Evolutionary conservation across 495 filamentous ascomycete genomes (phyloP).

Genomic region (Trichoderma orchidacearum): DNA sequence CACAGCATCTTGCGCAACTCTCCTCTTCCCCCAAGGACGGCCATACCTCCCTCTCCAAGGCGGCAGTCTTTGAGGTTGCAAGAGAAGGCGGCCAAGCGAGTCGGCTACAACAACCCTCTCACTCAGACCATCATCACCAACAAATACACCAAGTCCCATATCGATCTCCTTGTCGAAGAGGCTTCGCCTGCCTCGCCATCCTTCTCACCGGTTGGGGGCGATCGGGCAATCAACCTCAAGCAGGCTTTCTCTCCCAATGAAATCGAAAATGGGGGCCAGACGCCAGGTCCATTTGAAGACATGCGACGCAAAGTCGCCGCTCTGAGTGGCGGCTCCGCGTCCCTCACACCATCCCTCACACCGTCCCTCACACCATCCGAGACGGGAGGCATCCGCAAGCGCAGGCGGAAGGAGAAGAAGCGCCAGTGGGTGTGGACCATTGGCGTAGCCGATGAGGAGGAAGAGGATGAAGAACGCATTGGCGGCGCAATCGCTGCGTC

Average conservation of each 20-base stretch:
- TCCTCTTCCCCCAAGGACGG: constrained; percentile 38
- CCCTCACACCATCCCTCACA: constrained; percentile 14
- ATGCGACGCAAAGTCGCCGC: constrained; percentile 36
- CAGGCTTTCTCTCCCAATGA: constrained; percentile 34
- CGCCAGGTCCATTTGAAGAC: constrained; percentile 43
- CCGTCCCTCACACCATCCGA: constrained; percentile 20
- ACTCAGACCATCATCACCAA: constrained; percentile 41
- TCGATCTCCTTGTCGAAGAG: constrained; percentile 38
- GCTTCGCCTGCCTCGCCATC: constrained; percentile 31
- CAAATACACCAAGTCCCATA: constrained; percentile 39
- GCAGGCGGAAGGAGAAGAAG: constrained; percentile 34
- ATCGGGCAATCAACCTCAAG: constrained; percentile 26
- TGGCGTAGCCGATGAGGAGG: constrained; percentile 26
- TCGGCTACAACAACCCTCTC: constrained; percentile 41
- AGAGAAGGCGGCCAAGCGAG: constrained; percentile 28
- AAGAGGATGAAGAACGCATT: constrained; percentile 21
- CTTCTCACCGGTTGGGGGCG: constrained; percentile 14
- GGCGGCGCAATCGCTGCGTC: constrained; percentile 21
- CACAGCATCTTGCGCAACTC: constrained; percentile 71
- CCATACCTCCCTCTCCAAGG: constrained; percentile 30
- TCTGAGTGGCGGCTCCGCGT: constrained; percentile 12
- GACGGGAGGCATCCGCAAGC: constrained; percentile 26
- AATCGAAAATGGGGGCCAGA: constrained; percentile 39
- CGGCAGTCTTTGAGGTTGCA: constrained; percentile 34
- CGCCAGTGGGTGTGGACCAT: constrained; percentile 41